Conservation (phyloP, 495 filamentous ascomycete species). For the Daldinia caldariorum region DNA sequence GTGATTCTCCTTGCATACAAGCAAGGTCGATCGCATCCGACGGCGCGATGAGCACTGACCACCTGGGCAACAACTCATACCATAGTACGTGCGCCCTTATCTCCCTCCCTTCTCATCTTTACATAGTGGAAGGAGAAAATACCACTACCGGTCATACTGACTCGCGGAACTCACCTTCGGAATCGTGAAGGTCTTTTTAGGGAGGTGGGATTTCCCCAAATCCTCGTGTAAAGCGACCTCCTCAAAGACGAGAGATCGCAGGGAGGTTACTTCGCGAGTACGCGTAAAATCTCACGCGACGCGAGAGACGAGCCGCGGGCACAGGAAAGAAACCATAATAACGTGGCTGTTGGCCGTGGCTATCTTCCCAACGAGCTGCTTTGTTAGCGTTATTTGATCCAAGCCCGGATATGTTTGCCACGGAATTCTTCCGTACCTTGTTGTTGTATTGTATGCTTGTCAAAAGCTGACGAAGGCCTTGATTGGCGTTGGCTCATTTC, state of each 20-base stretch:
- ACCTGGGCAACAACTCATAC: background rate
- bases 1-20: slow-evolving; percentile 42
- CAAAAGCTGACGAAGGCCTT: slow-evolving; percentile 25
- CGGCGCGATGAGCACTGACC: slow-evolving; percentile 9
- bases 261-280: slow-evolving; percentile 1
- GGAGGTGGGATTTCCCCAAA: slow-evolving; percentile 29
- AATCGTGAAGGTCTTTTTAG: slow-evolving; percentile 21
- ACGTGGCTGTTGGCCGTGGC: slow-evolving; percentile 16
- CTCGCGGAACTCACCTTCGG: slow-evolving; percentile 18
- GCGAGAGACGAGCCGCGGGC: slow-evolving; percentile 9
- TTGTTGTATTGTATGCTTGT: background rate
- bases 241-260: slow-evolving; percentile 4
- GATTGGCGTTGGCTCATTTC: slow-evolving; percentile 21
- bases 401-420: slow-evolving; percentile 2
- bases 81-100: slow-evolving; percentile 2
- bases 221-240: slow-evolving; percentile 19
- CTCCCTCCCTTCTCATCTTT: slow-evolving; percentile 12
- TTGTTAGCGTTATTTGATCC: slow-evolving; percentile 20
- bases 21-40: slow-evolving; percentile 27
- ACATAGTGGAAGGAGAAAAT: slow-evolving; percentile 1
- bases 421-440: background rate
- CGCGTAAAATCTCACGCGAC: slow-evolving; percentile 31
- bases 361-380: slow-evolving; percentile 15
- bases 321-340: slow-evolving; percentile 8
- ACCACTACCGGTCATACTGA: slow-evolving; percentile 14